phyloP scores from a whole-genome alignment of 1,139 yeast species.

The Tardiomyces blankii region DNA sequence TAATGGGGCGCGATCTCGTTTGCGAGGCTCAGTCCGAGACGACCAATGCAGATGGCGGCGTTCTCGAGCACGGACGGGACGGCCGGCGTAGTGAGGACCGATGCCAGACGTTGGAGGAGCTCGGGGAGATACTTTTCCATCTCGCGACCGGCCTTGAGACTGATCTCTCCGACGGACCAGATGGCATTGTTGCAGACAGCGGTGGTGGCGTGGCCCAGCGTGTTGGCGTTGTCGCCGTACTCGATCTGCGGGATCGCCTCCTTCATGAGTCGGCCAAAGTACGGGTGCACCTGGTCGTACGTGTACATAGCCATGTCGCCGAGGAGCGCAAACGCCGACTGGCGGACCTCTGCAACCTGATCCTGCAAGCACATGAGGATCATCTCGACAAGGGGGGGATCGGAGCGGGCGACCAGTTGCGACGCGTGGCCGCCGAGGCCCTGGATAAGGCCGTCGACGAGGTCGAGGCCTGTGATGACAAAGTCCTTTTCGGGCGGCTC shows the following conservation, averaged over 20 bases:
- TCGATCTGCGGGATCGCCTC: slow-evolving; percentile 53
- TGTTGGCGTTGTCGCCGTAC: slow-evolving; percentile 18
- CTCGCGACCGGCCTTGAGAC: slow-evolving; percentile 42
- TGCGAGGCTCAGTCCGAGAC: slow-evolving; percentile 62
- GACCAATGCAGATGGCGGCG: slow-evolving; percentile 88
- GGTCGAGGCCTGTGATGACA: slow-evolving; percentile 76
- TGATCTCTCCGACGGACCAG: slow-evolving; percentile 88
- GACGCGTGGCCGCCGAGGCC: slow-evolving; percentile 63
- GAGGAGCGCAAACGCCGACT: slow-evolving; percentile 77
- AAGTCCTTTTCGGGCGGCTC: slow-evolving; percentile 88
- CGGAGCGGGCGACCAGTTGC: slow-evolving; percentile 34
- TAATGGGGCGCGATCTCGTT: slow-evolving; percentile 48
- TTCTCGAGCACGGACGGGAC: slow-evolving; percentile 62
- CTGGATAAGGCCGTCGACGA: slow-evolving; percentile 85
- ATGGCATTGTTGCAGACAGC: slow-evolving; percentile 81
- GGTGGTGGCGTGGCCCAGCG: slow-evolving; percentile 31
- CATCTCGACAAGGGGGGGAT: slow-evolving; percentile 47
- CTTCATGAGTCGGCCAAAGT: slow-evolving; percentile 46
- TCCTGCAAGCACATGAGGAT: slow-evolving; percentile 67
- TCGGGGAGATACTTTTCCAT: slow-evolving; percentile 46
- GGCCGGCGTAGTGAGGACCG: slow-evolving; percentile 42
- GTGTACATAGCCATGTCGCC: slow-evolving; percentile 75
- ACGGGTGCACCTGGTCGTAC: slow-evolving; percentile 47
- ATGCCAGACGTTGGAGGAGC: slow-evolving; percentile 50
- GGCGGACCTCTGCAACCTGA: slow-evolving; percentile 75